Evolutionary conservation across 441 rosid species (phyloP), one percentile per base, ranked within the genome.

Genomic region (Omphalea diandra): DNA sequence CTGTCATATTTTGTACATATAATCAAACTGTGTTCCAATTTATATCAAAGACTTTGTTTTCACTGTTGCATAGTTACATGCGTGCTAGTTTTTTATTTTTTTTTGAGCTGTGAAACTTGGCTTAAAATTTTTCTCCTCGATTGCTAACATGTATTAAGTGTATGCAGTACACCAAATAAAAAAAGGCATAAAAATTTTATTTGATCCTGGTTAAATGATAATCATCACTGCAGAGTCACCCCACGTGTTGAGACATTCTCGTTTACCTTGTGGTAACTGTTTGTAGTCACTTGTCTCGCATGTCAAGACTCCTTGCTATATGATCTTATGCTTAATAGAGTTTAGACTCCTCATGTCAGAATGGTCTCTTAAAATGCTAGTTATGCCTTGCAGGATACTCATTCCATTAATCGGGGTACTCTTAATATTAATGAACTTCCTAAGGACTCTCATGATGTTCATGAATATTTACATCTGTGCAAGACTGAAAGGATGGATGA

Each of bases 401-500:
- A 75, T 63, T 69, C 79, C 35, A 55, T 56, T 6, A 46, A 46
- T 47, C 75, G 76, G 69, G 83, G 78, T 76, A 77, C 69, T 47
- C 68, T 72, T 50, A 69, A 72, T 46, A 74, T 65, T 67, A 74
- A 77, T 20, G 91, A 83, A 70, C 79, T 79, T 72, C 89, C 83
- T 0, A 81, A 64, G 57, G 86, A 86, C 76, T 64, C 77, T 24
- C 78, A 65, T 64, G 72, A 59, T 60, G 67, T 40, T 64, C 75
- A 80, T 29, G 89, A 80, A 67, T 79, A 75, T 20, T 73, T 80
- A 27, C 79, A 68, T 32, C 46, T 63, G 36, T 83, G 84, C 84
- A 87, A 86, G 79, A 83, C 79, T 35, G 90, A 80, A 79, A 84
- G 80, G 67, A 32, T 63, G 71, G 86, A 84, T 20, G 89, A 79